These are phyloP conservation scores for Yamadazyma insecticola DNA, from an alignment of 805 yeast genomes.

Conservation along the genomic window DNA sequence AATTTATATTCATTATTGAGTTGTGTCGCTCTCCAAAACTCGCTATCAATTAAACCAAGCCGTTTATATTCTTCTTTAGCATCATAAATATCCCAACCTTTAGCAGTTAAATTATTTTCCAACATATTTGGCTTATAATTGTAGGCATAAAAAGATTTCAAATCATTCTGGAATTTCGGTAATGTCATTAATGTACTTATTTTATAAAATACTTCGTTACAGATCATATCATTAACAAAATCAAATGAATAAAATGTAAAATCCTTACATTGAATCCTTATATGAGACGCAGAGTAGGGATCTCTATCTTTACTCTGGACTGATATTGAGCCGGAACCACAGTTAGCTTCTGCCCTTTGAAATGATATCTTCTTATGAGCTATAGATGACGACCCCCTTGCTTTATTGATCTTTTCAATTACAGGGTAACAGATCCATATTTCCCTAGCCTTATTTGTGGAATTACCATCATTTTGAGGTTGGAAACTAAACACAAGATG, in stretches of 20 bases:
- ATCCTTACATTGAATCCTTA: constrained; percentile 78
- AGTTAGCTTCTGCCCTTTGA: constrained; percentile 3
- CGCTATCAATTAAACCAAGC: constrained; percentile 50
- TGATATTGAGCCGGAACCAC: not conserved
- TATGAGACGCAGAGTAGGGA: constrained; percentile 43
- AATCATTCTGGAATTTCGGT: constrained; percentile 42
- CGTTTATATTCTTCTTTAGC: constrained; percentile 62
- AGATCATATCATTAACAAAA: constrained; percentile 53
- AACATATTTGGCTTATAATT: constrained; percentile 70
- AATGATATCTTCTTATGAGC: constrained; percentile 7
- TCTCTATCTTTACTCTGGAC: constrained; percentile 23
- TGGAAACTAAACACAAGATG: constrained; percentile 37
- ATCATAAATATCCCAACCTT: constrained; percentile 73
- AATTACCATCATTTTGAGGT: constrained; percentile 20
- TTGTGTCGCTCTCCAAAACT: constrained; percentile 65
- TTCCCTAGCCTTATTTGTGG: constrained; percentile 35
- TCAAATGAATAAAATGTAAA: constrained; percentile 78
- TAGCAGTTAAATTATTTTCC: constrained; percentile 45
- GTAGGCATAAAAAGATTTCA: constrained; percentile 64
- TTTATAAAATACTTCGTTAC: constrained; percentile 69
- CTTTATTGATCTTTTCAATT: constrained; percentile 55
- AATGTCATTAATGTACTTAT: constrained; percentile 62
- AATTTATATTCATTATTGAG: constrained; percentile 63
- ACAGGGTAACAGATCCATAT: constrained; percentile 92
- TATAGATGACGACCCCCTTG: constrained; percentile 49